Evolutionary conservation across 345 rosid species (phyloP), one percentile per base, ranked within the genome.

Genomic region (Corymbia maculata): DNA sequence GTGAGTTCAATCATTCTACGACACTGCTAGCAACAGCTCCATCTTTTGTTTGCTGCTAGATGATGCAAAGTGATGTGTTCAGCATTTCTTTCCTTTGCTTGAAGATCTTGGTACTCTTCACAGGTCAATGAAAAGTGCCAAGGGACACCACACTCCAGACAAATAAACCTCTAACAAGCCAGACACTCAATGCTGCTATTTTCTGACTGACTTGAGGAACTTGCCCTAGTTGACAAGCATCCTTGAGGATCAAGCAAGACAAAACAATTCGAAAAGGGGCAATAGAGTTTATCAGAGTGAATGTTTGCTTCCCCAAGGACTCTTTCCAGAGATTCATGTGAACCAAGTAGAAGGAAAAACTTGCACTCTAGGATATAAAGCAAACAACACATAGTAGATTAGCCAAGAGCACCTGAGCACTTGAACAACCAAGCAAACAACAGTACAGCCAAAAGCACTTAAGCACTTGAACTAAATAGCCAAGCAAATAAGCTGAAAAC

Each of bases 21-120:
- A 87, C 99, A 96, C 85, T 94, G 98, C 89, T 94, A 98, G 93
- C 99, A 97, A 61, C 96, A 94, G 90, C 93, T 96, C 99, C 99
- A 97, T 89, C 99, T 93, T 89, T 96, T 95, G 90, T 95, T 95
- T 93, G 91, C 94, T 1, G 99, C 98, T 79, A 98, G 93, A 14
- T 89, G 97, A 92, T 96, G 98, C 94, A 95, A 90, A 70, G 98
- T 95, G 75, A 94, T 93, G 91, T 96, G 99, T 51, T 93, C 92
- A n/a, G 96, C 94, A 93, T 96, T 95, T 88, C 98, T 95, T 90
- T 98, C 99, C 87, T 95, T 98, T 87, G 93, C 88, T 4, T 97
- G 98, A 36, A 98, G 96, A 90, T 92, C 94, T 92, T 94, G 99
- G 89, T 92, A 98, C 94, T 94, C 97, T 87, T 95, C 97, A 91